Percentiles rank a stretch among this genome's conserved stretches.
Evolutionary conservation across 768 basidiomycete genomes (phyloP).

Genomic region (Russula virescens): DNA sequence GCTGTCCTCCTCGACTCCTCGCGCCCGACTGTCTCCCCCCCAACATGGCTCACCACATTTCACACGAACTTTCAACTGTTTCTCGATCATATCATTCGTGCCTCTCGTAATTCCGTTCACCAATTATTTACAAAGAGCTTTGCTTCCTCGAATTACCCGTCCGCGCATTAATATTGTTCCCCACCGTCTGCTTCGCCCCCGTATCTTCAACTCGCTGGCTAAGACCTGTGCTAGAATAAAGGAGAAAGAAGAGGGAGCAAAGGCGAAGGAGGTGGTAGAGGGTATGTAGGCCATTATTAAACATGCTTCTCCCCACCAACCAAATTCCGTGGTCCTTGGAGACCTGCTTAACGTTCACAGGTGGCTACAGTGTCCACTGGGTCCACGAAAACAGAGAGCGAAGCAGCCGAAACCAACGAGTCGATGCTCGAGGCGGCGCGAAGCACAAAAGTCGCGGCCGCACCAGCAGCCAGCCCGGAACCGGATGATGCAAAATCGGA

Average conservation of each 20-base stretch:
- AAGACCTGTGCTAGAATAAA: constrained; percentile 21
- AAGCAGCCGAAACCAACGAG: constrained; percentile 13
- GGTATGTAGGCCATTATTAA: constrained; percentile 30
- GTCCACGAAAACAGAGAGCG: too few species aligned
- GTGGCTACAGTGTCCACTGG: too few species aligned
- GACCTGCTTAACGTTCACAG: constrained; percentile 31
- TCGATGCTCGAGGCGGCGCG: constrained; percentile 13
- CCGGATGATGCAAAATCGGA: too few species aligned
- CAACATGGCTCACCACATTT: too few species aligned
- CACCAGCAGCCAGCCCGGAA: not conserved
- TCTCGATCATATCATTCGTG: too few species aligned
- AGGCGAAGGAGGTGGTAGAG: constrained; percentile 36
- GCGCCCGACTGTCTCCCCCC: too few species aligned
- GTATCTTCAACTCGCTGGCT: constrained; percentile 3
- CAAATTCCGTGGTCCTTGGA: not conserved
- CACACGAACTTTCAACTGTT: too few species aligned
- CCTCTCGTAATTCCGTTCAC: too few species aligned
- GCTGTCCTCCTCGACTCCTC: too few species aligned
- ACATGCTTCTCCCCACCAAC: not conserved
- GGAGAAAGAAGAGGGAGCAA: constrained; percentile 31
- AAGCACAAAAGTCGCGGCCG: constrained; percentile 5
- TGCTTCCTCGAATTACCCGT: too few species aligned
- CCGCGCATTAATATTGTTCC: too few species aligned
- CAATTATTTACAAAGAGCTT: constrained; percentile 33
- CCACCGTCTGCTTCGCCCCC: too few species aligned